Percentiles rank a stretch among this genome's conserved stretches.
phyloP scores from a whole-genome alignment of 2,329 filamentous ascomycete genomes.

The Eutypa lata region DNA sequence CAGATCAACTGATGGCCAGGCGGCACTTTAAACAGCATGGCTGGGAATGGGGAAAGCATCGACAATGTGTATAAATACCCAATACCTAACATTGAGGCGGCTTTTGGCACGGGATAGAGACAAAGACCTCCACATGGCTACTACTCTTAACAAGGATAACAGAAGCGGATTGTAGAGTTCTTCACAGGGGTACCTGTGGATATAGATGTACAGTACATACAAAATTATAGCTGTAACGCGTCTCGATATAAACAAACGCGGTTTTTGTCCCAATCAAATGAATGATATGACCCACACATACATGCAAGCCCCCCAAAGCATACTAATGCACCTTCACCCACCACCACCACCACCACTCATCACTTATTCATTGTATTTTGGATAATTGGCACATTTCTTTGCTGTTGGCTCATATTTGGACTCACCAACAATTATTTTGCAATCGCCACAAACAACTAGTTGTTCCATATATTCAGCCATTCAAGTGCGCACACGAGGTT shows the following conservation, averaged over 20 bases:
- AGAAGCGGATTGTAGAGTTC: neutral
- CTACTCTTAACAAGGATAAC: neutral
- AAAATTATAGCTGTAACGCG: conserved; percentile 9
- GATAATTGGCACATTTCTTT: neutral
- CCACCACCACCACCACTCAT: neutral
- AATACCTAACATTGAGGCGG: neutral
- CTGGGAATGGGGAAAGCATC: no score
- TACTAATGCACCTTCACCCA: conserved; percentile 8
- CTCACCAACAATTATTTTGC: conserved; percentile 1
- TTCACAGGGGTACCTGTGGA: neutral
- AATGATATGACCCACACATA: neutral
- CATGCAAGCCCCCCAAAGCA: conserved; percentile 2
- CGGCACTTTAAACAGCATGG: no score
- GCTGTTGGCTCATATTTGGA: neutral
- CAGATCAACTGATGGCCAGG: neutral
- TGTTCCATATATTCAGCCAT: conserved; percentile 8
- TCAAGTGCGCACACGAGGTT: conserved; percentile 1
- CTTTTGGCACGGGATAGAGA: neutral
- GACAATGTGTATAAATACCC: no score
- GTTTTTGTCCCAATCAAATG: conserved; percentile 7
- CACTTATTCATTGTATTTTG: neutral
- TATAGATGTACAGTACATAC: neutral
- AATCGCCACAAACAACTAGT: conserved; percentile 17
- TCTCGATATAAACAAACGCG: conserved; percentile 23
- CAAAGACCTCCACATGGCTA: neutral